These are phyloP conservation scores for Cystofilobasidium bisporidii DNA, from an alignment of 768 basidiomycete species.

Conservation along the genomic window DNA sequence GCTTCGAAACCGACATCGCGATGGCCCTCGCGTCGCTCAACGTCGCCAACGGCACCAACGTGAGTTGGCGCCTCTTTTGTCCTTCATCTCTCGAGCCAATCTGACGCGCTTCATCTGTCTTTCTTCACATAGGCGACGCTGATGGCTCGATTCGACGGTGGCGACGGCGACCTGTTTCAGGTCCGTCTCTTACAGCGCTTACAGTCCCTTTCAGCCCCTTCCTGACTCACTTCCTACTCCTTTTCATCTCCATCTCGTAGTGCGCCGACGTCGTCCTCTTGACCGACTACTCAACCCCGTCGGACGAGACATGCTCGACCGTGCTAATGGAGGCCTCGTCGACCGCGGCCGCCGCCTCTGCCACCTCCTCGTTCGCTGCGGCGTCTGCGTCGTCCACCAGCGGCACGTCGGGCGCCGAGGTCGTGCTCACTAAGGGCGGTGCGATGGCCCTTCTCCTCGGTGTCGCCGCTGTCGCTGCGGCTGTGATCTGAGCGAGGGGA, in stretches of 20 bases:
- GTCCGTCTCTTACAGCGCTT: neutral
- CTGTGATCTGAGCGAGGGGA: neutral
- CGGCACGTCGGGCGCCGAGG: neutral
- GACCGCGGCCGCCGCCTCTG: slow-evolving; percentile 25
- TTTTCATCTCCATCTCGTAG: slow-evolving; percentile 39
- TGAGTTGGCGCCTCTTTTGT: no score
- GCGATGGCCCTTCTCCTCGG: neutral
- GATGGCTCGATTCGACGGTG: neutral
- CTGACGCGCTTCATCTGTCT: no score
- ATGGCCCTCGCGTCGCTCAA: neutral
- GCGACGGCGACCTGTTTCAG: slow-evolving; percentile 14
- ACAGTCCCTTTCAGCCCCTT: no score
- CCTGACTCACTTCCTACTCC: neutral
- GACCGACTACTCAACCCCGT: slow-evolving; percentile 47
- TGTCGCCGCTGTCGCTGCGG: neutral
- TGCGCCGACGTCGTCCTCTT: slow-evolving; percentile 71
- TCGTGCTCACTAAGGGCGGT: neutral
- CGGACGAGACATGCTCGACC: slow-evolving; percentile 38
- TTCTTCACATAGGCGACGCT: neutral
- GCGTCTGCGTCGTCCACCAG: neutral
- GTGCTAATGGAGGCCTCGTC: slow-evolving; percentile 22
- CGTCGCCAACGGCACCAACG: slow-evolving; percentile 5
- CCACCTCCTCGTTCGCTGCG: neutral
- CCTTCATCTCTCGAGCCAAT: no score
- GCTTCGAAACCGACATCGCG: neutral